Conservation (phyloP, 805 yeast species). For the Metschnikowia lochheadii region DNA sequence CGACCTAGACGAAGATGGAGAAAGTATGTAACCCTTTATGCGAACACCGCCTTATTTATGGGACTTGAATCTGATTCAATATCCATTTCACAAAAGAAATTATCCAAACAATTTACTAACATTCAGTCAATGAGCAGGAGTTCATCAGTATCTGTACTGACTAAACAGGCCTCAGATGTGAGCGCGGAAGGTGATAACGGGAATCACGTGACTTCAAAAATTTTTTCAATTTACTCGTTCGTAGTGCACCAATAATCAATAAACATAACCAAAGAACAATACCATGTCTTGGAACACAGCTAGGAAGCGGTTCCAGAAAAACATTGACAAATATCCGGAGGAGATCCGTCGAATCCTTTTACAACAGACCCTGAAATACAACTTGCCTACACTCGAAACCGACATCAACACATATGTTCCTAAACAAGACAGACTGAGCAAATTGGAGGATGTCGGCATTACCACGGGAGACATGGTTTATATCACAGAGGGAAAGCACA, state of each 20-base stretch:
- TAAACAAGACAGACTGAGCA: conserved; percentile 33
- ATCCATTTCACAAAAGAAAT: neutral
- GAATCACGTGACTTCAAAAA: conserved; percentile 12
- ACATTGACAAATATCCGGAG: conserved; percentile 30
- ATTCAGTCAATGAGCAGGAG: conserved; percentile 72
- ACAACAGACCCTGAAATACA: conserved; percentile 21
- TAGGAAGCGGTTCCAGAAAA: conserved; percentile 34
- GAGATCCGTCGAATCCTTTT: conserved; percentile 26
- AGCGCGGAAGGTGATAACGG: conserved; percentile 2
- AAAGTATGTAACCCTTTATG: conserved; percentile 44
- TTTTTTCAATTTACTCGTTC: conserved; percentile 3
- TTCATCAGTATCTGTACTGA: conserved; percentile 86
- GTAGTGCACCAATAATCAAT: neutral
- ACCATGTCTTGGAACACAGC: conserved; percentile 33
- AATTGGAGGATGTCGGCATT: conserved; percentile 54
- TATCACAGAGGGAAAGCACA: conserved; percentile 61
- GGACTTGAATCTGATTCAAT: too few relatives aligned
- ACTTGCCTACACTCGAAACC: conserved; percentile 35
- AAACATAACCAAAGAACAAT: conserved; percentile 10
- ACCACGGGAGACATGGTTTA: conserved; percentile 76
- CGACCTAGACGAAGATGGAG: conserved; percentile 95
- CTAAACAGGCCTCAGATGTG: conserved; percentile 11
- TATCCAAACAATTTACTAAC: conserved; percentile 23
- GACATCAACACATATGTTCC: conserved; percentile 15
- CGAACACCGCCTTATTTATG: neutral